A percentile compares a stretch with the other conserved stretches of the same genome.
These are phyloP conservation scores for Myxozyma vanderwaltii DNA, from an alignment of 805 yeast genomes.

Conservation along the genomic window DNA sequence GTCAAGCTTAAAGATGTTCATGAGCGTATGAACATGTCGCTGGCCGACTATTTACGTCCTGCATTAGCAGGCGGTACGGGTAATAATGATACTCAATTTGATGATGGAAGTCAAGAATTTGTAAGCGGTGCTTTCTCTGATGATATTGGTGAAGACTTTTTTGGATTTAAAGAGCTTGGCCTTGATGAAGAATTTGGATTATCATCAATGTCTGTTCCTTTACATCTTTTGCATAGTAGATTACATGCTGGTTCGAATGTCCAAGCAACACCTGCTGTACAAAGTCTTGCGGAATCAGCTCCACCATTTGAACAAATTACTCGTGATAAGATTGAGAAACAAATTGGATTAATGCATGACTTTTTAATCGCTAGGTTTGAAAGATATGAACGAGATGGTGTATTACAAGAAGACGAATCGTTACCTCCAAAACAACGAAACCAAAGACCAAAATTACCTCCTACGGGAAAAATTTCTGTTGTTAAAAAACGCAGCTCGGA, in stretches of 20 bases:
- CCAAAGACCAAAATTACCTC: conserved; percentile 79
- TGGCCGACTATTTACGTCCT: conserved; percentile 83
- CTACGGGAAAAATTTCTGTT: conserved; percentile 79
- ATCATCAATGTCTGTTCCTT: conserved; percentile 81
- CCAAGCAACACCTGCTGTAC: conserved; percentile 41
- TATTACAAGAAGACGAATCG: conserved; percentile 76
- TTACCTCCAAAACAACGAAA: conserved; percentile 77
- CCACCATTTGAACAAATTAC: conserved; percentile 55
- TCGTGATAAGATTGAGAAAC: conserved; percentile 54
- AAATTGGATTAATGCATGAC: conserved; percentile 61
- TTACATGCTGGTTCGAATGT: conserved; percentile 54
- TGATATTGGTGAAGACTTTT: conserved; percentile 95
- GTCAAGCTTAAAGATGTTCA: conserved; percentile 70
- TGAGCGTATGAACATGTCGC: conserved; percentile 63
- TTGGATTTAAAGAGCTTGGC: conserved; percentile 94
- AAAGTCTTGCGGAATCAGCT: conserved; percentile 63
- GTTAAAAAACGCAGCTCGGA: conserved; percentile 64
- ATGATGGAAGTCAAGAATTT: conserved; percentile 90
- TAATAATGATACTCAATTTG: conserved; percentile 73
- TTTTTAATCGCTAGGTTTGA: conserved; percentile 48
- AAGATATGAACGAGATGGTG: conserved; percentile 27
- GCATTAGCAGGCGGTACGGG: conserved; percentile 49
- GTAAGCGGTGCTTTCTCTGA: conserved; percentile 91
- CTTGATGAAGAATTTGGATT: conserved; percentile 88
- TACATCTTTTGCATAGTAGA: conserved; percentile 80